Evolutionary conservation across 768 basidiomycete species (phyloP).

Genomic region (Russula abietina): DNA sequence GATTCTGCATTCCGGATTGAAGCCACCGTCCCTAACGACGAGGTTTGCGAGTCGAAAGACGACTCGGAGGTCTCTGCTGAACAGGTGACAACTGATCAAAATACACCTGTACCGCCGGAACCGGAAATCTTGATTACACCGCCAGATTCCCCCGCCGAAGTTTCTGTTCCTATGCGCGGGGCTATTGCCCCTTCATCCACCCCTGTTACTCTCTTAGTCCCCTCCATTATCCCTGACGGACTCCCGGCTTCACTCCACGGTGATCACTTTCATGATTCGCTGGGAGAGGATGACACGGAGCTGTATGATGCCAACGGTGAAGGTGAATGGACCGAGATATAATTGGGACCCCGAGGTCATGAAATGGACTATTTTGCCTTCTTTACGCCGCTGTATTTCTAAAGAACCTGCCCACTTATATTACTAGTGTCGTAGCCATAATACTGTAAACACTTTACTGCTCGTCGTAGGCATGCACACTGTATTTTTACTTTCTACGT

Average conservation of each 20-base stretch:
- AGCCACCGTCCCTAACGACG: neutral
- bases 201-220: neutral
- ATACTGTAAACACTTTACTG: neutral
- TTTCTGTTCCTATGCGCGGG: neutral
- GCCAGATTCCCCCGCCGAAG: neutral
- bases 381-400: neutral
- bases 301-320: neutral
- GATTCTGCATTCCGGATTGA: neutral
- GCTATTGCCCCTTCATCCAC: conserved; percentile 5
- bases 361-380: neutral
- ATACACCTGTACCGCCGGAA: neutral
- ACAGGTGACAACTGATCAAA: neutral
- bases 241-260: neutral
- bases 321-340: conserved; percentile 12
- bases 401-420: neutral
- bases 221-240: neutral
- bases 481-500: neutral
- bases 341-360: neutral
- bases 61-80: neutral
- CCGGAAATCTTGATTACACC: neutral
- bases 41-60: neutral
- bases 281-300: neutral
- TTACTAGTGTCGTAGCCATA: neutral
- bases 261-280: neutral
- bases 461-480: neutral